These are phyloP conservation scores for Trametes punicea DNA, from an alignment of 768 basidiomycete genomes.

Conservation along the genomic window DNA sequence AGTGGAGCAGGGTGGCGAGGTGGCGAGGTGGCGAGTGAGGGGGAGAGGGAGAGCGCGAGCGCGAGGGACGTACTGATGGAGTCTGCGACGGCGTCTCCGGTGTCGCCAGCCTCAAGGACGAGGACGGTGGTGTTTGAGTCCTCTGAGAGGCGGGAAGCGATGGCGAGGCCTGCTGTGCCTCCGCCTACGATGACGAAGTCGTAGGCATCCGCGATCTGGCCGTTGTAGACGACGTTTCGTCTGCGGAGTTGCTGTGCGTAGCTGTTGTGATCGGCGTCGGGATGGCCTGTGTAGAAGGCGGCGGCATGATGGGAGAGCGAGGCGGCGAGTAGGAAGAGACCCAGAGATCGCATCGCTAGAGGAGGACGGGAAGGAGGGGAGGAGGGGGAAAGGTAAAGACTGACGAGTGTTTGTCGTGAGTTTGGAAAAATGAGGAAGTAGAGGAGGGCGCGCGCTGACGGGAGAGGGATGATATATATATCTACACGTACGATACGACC, in stretches of 20 bases:
- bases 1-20: no score
- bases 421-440: not conserved
- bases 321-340: constrained; percentile 19
- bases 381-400: constrained; percentile 7
- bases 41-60: not conserved
- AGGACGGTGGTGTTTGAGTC: constrained; percentile 43
- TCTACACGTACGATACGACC: no score
- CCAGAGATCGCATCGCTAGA: constrained; percentile 24
- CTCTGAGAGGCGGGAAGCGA: constrained; percentile 46
- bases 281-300: constrained; percentile 19
- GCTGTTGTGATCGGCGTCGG: constrained; percentile 21
- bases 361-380: not conserved
- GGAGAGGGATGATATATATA: not conserved
- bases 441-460: not conserved
- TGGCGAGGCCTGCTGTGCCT: constrained; percentile 44
- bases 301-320: constrained; percentile 18
- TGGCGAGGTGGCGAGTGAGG: not conserved
- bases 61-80: constrained; percentile 12
- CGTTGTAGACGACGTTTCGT: constrained; percentile 40
- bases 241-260: constrained; percentile 17
- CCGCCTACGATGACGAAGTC: constrained; percentile 56
- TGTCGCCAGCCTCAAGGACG: constrained; percentile 44
- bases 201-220: constrained; percentile 40
- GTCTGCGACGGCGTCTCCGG: constrained; percentile 37
- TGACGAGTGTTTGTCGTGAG: constrained; percentile 10